A percentile compares a stretch with the other conserved stretches of the same genome.
phyloP scores from a whole-genome alignment of 805 yeast species.

The Spencermartinsiella europaea region DNA sequence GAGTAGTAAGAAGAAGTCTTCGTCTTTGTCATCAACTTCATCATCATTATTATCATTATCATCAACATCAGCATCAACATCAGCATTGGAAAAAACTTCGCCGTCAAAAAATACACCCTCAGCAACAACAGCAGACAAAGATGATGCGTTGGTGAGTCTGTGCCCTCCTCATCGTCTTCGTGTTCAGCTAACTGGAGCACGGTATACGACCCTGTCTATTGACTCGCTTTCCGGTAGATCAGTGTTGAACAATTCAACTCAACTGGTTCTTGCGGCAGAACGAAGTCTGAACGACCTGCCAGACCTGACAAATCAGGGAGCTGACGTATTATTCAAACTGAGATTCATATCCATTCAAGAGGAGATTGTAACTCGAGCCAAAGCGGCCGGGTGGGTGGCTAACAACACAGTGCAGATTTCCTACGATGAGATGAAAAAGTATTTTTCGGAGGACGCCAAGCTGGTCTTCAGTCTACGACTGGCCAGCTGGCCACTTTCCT shows the following conservation, averaged over 20 bases:
- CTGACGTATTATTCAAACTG: constrained; percentile 39
- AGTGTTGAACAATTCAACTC: constrained; percentile 38
- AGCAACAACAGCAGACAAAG: background rate
- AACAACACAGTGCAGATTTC: constrained; percentile 49
- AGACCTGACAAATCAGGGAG: constrained; percentile 17
- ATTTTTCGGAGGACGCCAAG: constrained; percentile 19
- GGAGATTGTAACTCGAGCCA: constrained; percentile 51
- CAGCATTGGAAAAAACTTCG: background rate
- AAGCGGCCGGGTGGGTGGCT: constrained; percentile 66
- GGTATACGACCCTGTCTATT: constrained; percentile 19
- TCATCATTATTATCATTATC: too few species aligned
- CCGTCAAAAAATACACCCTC: background rate
- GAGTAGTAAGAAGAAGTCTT: background rate
- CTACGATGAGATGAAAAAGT: constrained; percentile 40
- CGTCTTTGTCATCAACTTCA: too few species aligned
- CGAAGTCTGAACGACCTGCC: constrained; percentile 27
- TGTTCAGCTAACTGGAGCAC: constrained; percentile 17
- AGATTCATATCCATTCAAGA: constrained; percentile 45
- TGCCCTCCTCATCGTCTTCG: constrained; percentile 14
- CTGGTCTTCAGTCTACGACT: constrained; percentile 29
- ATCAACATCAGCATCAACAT: too few species aligned
- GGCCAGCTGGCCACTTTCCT: constrained; percentile 36
- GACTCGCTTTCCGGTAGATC: constrained; percentile 23
- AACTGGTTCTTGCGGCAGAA: constrained; percentile 33
- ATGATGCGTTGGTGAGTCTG: constrained; percentile 1